Evolutionary conservation across 768 basidiomycete species (phyloP), one percentile per base, ranked within the genome.

Genomic region (Neoboletus subvelutipes): DNA sequence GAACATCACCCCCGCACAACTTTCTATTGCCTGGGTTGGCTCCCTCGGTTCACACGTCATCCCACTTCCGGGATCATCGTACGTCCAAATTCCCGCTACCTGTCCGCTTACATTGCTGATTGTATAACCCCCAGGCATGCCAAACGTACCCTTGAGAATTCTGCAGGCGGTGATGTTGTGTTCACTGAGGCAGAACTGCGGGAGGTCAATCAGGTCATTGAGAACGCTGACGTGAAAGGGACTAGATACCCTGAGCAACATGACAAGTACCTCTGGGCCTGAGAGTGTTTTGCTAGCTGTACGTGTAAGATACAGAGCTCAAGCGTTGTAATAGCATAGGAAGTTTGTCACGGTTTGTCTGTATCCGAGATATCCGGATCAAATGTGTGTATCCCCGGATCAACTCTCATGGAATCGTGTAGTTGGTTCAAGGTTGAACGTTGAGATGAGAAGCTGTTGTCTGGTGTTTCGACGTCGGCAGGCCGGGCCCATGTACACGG

Each of bases 1-100:
- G 63, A 70, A 73, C 0, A 64, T 81, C 36, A 76, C 78, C 4
- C 67, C 77, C 6, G 76, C 71, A 1, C 79, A 80, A 55, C 70
- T 80, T n/a, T 68, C 63, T 56, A 71, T 80, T 20, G 78, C 73
- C 10, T 80, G 80, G 80, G 77, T 80, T 0, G 46, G 61, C 15
- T 66, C 75, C 0, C 69, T 75, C 5, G 76, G 78, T 3, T 24
- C 64, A 0, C 74, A 78, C 60, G 76, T 80, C 42, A 77, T 84
- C 50, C 81, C 83, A 5, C 73, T 83, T 33, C 80, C 80, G 7
- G 82, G 83, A 22, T 78, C 77, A 9, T 75, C 76, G 77, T 77
- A 60, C 49, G 72, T 33, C 52, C 26, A n/a, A 2, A n/a, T n/a
- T 12, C 17, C 1, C 8, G 28, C 4, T 28, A 13, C 3, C 5